Conservation (phyloP, 192 early-diverging fungal genomes). For the Tieghemiomyces parasiticus region DNA sequence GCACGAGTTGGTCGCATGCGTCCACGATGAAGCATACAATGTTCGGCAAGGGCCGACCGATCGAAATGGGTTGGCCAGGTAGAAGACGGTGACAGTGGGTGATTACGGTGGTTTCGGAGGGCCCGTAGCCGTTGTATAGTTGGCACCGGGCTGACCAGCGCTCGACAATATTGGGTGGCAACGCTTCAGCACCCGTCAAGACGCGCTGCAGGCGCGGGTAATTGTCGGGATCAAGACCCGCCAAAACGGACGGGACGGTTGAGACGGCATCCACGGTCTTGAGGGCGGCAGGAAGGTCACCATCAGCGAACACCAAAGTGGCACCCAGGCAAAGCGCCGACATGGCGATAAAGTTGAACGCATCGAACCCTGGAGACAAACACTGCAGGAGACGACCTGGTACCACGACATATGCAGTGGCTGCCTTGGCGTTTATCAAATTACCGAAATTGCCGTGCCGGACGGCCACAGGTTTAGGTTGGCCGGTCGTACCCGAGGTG, state of each 20-base stretch:
- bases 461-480: slow-evolving; percentile 17
- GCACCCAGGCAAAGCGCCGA: background rate
- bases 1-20: slow-evolving; percentile 9
- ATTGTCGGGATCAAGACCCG: background rate
- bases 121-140: slow-evolving; percentile 21
- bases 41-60: slow-evolving; percentile 17
- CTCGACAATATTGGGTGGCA: background rate
- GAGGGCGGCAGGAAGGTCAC: background rate
- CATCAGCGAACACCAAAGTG: background rate
- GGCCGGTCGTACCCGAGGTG: slow-evolving; percentile 22
- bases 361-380: background rate
- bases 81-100: background rate
- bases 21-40: slow-evolving; percentile 19
- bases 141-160: background rate
- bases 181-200: slow-evolving; percentile 7
- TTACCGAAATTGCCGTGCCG: background rate
- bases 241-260: slow-evolving; percentile 4
- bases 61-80: slow-evolving; percentile 12
- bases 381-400: background rate
- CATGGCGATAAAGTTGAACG: background rate
- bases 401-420: background rate
- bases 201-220: background rate
- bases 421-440: background rate
- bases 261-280: background rate
- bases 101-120: slow-evolving; percentile 19